Percentiles rank a stretch among this genome's conserved stretches.
These are phyloP conservation scores for Chaetomium fimeti DNA, from an alignment of 495 filamentous ascomycete genomes.

Conservation along the genomic window DNA sequence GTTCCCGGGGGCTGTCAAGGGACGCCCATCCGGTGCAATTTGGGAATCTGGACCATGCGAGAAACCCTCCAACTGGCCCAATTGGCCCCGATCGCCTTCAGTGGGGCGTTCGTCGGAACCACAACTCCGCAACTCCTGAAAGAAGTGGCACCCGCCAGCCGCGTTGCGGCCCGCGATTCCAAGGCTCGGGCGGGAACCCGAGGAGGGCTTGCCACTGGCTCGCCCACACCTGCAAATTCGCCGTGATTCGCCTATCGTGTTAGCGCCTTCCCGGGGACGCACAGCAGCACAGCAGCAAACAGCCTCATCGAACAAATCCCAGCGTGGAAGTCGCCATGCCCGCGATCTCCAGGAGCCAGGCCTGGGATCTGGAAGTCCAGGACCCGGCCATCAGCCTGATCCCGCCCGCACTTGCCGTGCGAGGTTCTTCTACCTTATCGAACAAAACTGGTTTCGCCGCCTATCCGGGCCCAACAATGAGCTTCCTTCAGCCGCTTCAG, in stretches of 20 bases:
- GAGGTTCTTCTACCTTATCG: not conserved
- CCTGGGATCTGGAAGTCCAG: not conserved
- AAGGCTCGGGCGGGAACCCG: slow-evolving; percentile 26
- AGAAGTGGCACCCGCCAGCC: slow-evolving; percentile 35
- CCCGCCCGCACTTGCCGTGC: not conserved
- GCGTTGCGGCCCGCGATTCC: slow-evolving; percentile 41
- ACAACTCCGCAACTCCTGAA: slow-evolving; percentile 41
- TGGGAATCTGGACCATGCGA: slow-evolving; percentile 24
- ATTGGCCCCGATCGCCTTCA: slow-evolving; percentile 20
- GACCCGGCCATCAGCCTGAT: not conserved
- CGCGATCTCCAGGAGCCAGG: not conserved
- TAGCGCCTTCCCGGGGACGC: not conserved
- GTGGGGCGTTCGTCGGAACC: slow-evolving; percentile 33
- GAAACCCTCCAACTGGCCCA: not conserved
- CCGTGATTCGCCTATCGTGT: slow-evolving; percentile 9
- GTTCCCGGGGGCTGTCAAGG: slow-evolving; percentile 13
- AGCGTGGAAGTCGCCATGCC: not conserved
- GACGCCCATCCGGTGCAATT: slow-evolving; percentile 27
- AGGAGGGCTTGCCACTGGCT: not conserved
- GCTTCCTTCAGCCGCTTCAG: not conserved
- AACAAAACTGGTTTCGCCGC: not conserved
- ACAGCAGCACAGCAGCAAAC: not conserved
- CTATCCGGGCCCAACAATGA: not conserved
- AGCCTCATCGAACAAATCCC: not conserved
- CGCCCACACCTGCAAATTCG: not conserved